Evolutionary conservation across 176 grass and related monocot species (phyloP).

Genomic region (Microstegium vimineum): DNA sequence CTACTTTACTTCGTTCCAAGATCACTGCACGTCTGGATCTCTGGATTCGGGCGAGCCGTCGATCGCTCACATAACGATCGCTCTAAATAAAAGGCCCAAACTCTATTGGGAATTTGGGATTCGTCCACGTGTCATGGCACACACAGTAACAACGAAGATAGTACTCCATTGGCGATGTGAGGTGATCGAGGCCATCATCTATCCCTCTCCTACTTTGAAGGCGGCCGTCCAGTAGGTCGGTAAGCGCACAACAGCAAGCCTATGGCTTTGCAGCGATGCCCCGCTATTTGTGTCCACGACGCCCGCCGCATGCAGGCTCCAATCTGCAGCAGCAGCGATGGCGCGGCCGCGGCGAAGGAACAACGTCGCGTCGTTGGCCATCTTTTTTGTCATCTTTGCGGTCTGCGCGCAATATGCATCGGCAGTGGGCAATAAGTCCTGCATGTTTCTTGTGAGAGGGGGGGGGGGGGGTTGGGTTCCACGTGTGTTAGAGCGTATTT

Average conservation of each 20-base stretch:
- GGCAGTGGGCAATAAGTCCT: not conserved
- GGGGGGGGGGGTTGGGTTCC: too few species aligned
- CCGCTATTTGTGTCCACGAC: not conserved
- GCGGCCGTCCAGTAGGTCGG: not conserved
- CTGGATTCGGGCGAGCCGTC: not conserved
- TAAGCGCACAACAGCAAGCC: not conserved
- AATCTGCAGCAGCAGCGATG: not conserved
- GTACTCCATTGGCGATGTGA: not conserved
- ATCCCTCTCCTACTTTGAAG: slow-evolving; percentile 7
- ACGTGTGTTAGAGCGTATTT: too few species aligned
- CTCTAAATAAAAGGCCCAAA: not conserved
- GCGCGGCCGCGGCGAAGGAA: not conserved
- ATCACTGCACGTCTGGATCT: not conserved
- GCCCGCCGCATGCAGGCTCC: not conserved
- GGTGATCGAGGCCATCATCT: not conserved
- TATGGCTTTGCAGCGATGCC: not conserved
- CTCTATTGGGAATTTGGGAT: not conserved
- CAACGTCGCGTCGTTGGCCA: not conserved
- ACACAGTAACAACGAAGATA: too few species aligned
- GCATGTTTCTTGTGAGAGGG: too few species aligned
- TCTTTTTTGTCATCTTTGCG: not conserved
- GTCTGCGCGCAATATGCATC: not conserved
- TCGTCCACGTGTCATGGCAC: too few species aligned
- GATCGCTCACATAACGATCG: not conserved
- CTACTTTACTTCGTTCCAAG: not conserved